Base-by-base conservation (phyloP, 208 protist genomes). In the Trypanosoma lewisi region DNA sequence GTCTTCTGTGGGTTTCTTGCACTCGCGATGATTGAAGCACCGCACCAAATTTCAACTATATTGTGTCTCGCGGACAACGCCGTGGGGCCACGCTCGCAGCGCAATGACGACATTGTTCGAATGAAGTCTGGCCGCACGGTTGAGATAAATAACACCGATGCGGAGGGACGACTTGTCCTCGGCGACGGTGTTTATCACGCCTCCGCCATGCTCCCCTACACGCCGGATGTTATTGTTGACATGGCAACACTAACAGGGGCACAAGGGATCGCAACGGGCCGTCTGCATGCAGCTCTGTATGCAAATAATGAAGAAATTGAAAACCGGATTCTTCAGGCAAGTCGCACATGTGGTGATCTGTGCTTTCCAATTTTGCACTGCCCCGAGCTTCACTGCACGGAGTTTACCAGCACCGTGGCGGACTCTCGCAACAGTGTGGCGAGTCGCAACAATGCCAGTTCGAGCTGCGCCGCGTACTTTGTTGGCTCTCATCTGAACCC, bases 71-170 rank as follows among this genome's bases (percentile, higher is more conserved):
- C 92, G 14, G 92, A 97, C 60, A 97, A 97, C 64, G 93, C 91
- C 58, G 72, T 97, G 30, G 85, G 85, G 19, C 80, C 81, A 8
- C 50, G 64, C 30, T 59, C 91, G 27, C 82, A 93, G 63, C 85
- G 93, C 31, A 85, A 85, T 67, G 93, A 96, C 42, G 93, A 97
- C 54, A 94, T 97, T 54, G 54, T 96, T 31, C 72, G 72, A 50
- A 83, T 95, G 78, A 86, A 91, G 66, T 95, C 88, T 19, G 93
- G 93, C 33, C 47, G 80, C n/a, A 91, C 88, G 14, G 77, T 97
- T 17, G 90, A 97, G 70, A 78, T 97, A 53, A 96, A 96, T 80
- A 97, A 97, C 82, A 96, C 93, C 8, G 93, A 97, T 63, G 93
- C 93, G 14, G 93, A 97, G 60, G 93, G 94, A 19, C 84, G 94